phyloP scores from a whole-genome alignment of 2,329 filamentous ascomycete genomes.

The Coniella vitis region DNA sequence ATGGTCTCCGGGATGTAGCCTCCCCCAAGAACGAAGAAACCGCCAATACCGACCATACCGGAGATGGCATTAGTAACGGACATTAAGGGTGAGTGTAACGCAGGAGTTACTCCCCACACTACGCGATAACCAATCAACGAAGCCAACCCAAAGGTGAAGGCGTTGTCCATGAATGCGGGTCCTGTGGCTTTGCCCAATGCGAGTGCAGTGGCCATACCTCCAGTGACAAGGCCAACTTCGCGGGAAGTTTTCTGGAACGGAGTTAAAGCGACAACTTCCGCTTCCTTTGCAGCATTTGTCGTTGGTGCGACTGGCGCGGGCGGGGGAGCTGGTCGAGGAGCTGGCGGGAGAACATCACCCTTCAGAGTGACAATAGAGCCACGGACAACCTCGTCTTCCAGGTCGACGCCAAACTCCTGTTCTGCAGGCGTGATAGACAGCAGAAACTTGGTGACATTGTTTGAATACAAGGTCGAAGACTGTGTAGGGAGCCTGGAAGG shows the following conservation, averaged over 20 bases:
- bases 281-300: constrained; percentile 45
- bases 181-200: constrained; percentile 75
- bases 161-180: constrained; percentile 81
- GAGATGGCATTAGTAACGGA: constrained; percentile 91
- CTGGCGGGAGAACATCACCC: constrained; percentile 68
- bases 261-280: constrained; percentile 60
- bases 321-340: constrained; percentile 60
- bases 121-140: constrained; percentile 82
- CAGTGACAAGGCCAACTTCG: constrained; percentile 68
- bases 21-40: constrained; percentile 82
- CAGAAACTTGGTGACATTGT: constrained; percentile 86
- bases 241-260: constrained; percentile 76
- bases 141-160: constrained; percentile 77
- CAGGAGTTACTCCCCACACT: constrained; percentile 79
- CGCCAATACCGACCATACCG: constrained; percentile 82
- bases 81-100: constrained; percentile 84
- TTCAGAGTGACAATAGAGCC: constrained; percentile 77
- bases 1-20: constrained; percentile 71
- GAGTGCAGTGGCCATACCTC: constrained; percentile 68
- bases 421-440: constrained; percentile 74
- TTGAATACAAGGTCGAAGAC: constrained; percentile 83
- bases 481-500: constrained; percentile 83
- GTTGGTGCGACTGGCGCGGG: constrained; percentile 46
- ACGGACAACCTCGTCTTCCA: constrained; percentile 78
- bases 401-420: constrained; percentile 72